These are phyloP conservation scores for Monosporascus sp. DNA, from an alignment of 2,329 filamentous ascomycete species.

Conservation along the genomic window DNA sequence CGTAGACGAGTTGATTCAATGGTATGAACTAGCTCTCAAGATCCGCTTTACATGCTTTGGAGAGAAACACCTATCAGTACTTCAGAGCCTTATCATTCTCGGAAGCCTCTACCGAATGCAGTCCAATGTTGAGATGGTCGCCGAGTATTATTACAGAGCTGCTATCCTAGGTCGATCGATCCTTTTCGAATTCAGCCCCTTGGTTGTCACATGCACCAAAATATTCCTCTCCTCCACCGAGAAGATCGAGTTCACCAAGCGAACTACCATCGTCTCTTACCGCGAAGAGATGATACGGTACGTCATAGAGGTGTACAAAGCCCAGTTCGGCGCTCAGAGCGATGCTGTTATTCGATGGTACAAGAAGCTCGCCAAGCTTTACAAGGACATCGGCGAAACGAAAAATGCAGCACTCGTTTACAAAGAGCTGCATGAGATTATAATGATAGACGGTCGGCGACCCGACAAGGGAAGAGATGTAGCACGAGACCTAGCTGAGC, in stretches of 20 bases:
- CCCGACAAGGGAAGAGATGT: slow-evolving; percentile 25
- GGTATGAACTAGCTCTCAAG: slow-evolving; percentile 29
- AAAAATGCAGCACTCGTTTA: slow-evolving; percentile 27
- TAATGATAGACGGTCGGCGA: slow-evolving; percentile 26
- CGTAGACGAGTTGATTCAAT: slow-evolving; percentile 18
- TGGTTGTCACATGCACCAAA: slow-evolving; percentile 31
- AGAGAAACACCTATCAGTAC: slow-evolving; percentile 28
- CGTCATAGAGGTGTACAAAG: slow-evolving; percentile 33
- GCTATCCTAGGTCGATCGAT: slow-evolving; percentile 25
- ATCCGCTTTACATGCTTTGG: slow-evolving; percentile 31
- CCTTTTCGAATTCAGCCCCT: slow-evolving; percentile 25
- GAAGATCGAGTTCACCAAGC: slow-evolving; percentile 26
- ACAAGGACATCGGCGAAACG: slow-evolving; percentile 30
- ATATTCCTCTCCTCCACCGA: slow-evolving; percentile 31
- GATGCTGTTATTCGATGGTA: slow-evolving; percentile 33
- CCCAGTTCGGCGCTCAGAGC: slow-evolving; percentile 28
- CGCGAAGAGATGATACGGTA: slow-evolving; percentile 33
- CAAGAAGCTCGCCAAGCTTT: slow-evolving; percentile 31
- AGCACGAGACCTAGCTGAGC: slow-evolving; percentile 25
- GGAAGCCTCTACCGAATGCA: slow-evolving; percentile 26
- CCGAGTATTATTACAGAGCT: slow-evolving; percentile 32
- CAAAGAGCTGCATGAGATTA: slow-evolving; percentile 30
- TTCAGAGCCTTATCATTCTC: slow-evolving; percentile 33
- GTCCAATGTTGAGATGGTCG: slow-evolving; percentile 18
- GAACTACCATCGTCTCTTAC: slow-evolving; percentile 30